Evolutionary conservation across 1,284 basidiomycete genomes (phyloP).

Genomic region (Rhizoctonia solani): DNA sequence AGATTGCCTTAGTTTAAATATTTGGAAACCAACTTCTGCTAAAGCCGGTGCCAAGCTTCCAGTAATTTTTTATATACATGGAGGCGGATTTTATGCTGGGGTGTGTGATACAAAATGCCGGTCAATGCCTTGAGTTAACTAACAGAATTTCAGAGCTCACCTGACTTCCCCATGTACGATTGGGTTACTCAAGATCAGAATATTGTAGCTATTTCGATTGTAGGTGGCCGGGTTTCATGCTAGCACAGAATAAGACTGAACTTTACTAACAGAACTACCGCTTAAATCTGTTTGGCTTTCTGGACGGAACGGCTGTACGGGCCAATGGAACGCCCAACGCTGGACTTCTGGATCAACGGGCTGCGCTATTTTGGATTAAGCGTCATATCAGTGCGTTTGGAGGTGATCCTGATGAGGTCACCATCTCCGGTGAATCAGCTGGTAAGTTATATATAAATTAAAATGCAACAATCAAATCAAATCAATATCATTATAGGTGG

Average conservation of each 20-base stretch:
- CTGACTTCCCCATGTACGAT: slow-evolving; percentile 58
- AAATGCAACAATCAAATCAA: background rate
- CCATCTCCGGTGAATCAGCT: slow-evolving; percentile 2
- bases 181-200: slow-evolving; percentile 52
- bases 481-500: slow-evolving; percentile 2
- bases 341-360: slow-evolving; percentile 63
- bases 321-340: slow-evolving; percentile 54
- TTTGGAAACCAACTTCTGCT: slow-evolving; percentile 48
- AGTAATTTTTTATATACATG: slow-evolving; percentile 69
- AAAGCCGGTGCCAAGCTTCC: slow-evolving; percentile 52
- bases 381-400: slow-evolving; percentile 43
- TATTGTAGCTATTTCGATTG: slow-evolving; percentile 58
- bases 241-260: background rate
- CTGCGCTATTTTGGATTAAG: slow-evolving; percentile 37
- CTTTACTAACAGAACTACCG: slow-evolving; percentile 51
- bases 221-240: slow-evolving; percentile 1
- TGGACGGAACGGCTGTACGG: slow-evolving; percentile 50
- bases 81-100: slow-evolving; percentile 53
- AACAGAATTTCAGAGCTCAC: slow-evolving; percentile 44
- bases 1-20: slow-evolving; percentile 54
- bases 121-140: background rate
- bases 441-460: background rate
- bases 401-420: slow-evolving; percentile 41
- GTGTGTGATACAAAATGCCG: slow-evolving; percentile 2
- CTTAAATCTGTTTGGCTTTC: slow-evolving; percentile 59